phyloP scores from a whole-genome alignment of 1,139 yeast species.

The Geotrichum aggregatum region DNA sequence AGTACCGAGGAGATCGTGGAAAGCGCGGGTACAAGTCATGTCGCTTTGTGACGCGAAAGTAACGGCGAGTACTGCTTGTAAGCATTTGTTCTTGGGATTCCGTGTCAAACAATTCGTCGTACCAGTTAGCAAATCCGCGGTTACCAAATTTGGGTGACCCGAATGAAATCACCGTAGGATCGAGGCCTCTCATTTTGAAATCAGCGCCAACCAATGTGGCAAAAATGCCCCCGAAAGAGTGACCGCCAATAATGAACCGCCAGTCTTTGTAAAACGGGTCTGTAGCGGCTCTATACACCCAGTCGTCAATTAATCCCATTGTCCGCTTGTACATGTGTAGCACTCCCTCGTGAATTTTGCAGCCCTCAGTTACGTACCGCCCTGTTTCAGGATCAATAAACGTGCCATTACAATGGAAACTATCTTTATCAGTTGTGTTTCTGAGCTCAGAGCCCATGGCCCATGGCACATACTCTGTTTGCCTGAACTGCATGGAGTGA shows the following conservation, averaged over 20 bases:
- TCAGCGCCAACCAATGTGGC: conserved; percentile 61
- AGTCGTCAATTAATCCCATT: conserved; percentile 40
- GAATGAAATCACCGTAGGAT: conserved; percentile 53
- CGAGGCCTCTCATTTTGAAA: conserved; percentile 48
- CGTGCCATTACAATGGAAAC: conserved; percentile 49
- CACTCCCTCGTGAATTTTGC: conserved; percentile 61
- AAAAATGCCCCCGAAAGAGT: conserved; percentile 70
- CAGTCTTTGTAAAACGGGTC: conserved; percentile 46
- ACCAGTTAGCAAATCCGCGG: conserved; percentile 46
- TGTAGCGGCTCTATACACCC: conserved; percentile 35
- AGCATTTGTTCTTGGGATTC: conserved; percentile 1
- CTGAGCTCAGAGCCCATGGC: neutral
- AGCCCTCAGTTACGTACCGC: conserved; percentile 42
- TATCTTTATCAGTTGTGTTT: conserved; percentile 25
- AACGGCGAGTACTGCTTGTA: conserved; percentile 9
- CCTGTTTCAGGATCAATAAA: conserved; percentile 37
- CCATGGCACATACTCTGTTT: conserved; percentile 16
- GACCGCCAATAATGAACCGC: conserved; percentile 55
- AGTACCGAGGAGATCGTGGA: conserved; percentile 21
- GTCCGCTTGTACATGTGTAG: conserved; percentile 36
- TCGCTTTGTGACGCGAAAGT: conserved; percentile 24
- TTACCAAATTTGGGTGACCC: conserved; percentile 66
- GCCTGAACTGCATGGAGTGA: conserved; percentile 22
- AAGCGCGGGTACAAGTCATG: conserved; percentile 21
- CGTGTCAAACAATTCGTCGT: conserved; percentile 45